Conservation (phyloP, 495 filamentous ascomycete genomes). For the Talaromyces ruber region DNA sequence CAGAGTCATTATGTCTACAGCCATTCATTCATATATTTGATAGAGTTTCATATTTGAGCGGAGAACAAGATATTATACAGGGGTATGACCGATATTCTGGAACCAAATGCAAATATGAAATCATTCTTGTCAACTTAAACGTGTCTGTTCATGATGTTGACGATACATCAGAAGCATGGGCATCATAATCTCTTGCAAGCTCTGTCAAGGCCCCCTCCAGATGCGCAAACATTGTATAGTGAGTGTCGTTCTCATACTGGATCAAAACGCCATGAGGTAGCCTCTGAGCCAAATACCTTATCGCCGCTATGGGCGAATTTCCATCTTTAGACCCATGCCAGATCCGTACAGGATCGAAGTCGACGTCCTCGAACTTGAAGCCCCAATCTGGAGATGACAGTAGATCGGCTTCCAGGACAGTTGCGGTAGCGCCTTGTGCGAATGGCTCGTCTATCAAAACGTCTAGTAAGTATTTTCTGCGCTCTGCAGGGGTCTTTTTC, state of each 20-base stretch:
- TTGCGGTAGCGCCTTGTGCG: slow-evolving; percentile 14
- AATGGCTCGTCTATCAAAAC: slow-evolving; percentile 19
- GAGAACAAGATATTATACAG: background rate
- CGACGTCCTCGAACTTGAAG: slow-evolving; percentile 23
- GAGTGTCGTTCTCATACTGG: slow-evolving; percentile 10
- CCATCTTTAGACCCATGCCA: slow-evolving; percentile 27
- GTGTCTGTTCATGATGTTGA: background rate
- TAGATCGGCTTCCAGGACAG: slow-evolving; percentile 19
- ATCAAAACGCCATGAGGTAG: slow-evolving; percentile 11
- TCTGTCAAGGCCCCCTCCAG: slow-evolving; percentile 9
- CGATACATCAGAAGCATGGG: background rate
- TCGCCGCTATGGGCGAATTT: slow-evolving; percentile 18
- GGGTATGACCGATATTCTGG: background rate
- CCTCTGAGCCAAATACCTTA: slow-evolving; percentile 11
- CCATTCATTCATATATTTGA: background rate
- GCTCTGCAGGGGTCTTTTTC: slow-evolving; percentile 6
- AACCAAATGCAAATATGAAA: background rate
- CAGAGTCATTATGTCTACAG: background rate
- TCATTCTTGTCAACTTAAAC: background rate
- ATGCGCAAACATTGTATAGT: slow-evolving; percentile 13
- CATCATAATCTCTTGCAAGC: slow-evolving; percentile 2
- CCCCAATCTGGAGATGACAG: slow-evolving; percentile 20
- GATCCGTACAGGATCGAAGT: slow-evolving; percentile 16
- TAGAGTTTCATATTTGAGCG: background rate
- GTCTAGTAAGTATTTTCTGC: slow-evolving; percentile 6